Evolutionary conservation across 257 asterid genomes (phyloP).

Genomic region (Nicotiana attenuata): DNA sequence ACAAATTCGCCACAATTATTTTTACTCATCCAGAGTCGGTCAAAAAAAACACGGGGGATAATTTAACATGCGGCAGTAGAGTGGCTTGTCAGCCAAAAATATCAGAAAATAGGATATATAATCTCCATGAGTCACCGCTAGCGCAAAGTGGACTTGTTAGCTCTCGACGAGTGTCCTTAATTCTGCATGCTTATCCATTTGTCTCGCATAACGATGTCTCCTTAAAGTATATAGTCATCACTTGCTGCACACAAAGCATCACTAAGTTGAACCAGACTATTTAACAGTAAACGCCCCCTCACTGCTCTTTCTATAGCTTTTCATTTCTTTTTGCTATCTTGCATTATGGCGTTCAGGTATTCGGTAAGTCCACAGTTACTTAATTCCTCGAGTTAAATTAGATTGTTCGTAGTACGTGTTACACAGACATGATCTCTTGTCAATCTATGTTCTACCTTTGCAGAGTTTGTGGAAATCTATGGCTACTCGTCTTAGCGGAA

Average conservation of each 20-base stretch:
- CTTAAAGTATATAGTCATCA: not conserved
- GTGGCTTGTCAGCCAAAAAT: not conserved
- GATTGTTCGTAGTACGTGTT: not conserved
- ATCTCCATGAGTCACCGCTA: not conserved
- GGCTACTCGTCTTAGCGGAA: not conserved
- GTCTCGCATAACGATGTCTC: not conserved
- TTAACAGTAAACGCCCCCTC: not conserved
- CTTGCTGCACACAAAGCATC: too few species aligned
- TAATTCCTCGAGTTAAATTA: not conserved
- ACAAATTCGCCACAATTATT: too few species aligned
- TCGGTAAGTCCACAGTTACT: not conserved
- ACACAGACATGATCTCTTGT: not conserved
- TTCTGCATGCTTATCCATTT: not conserved
- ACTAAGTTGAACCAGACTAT: too few species aligned
- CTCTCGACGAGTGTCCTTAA: not conserved
- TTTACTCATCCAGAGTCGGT: too few species aligned
- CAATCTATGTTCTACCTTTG: not conserved
- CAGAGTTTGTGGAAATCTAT: conserved; percentile 17
- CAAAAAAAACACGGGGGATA: too few species aligned
- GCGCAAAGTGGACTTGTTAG: not conserved
- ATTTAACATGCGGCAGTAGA: too few species aligned
- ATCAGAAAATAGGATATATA: too few species aligned
- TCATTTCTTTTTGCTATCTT: not conserved
- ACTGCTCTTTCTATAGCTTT: not conserved
- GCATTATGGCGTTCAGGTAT: conserved; percentile 18